Percentiles rank a stretch among this genome's conserved stretches.
Conservation (phyloP, 768 basidiomycete genomes). For the Clathrus columnatus region DNA sequence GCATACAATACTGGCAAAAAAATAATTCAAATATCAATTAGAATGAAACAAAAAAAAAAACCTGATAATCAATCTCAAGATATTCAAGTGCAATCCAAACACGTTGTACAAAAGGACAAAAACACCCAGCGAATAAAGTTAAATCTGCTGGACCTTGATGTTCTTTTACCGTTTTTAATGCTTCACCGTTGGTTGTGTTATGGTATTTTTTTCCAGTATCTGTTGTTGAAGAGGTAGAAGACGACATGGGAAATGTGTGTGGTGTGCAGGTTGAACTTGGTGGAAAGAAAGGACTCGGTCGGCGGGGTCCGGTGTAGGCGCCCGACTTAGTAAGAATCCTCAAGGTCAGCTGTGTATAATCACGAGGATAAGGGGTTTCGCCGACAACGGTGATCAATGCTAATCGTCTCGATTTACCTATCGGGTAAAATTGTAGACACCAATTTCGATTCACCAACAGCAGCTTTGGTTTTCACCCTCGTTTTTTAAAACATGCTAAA, state of each 20-base stretch:
- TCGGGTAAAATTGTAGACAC: no score
- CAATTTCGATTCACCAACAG: no score
- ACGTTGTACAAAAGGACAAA: slow-evolving; percentile 78
- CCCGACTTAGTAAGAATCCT: no score
- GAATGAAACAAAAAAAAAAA: slow-evolving; percentile 19
- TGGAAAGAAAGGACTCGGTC: no score
- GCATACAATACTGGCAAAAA: slow-evolving; percentile 5
- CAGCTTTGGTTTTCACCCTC: slow-evolving; percentile 28
- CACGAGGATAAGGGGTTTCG: no score
- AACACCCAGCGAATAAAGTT: slow-evolving; percentile 63
- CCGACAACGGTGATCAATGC: no score
- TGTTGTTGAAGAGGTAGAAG: no score
- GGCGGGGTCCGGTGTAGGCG: no score
- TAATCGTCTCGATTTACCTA: no score
- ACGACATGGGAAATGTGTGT: neutral
- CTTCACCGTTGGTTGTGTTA: slow-evolving; percentile 36
- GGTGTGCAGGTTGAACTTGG: neutral
- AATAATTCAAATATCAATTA: neutral
- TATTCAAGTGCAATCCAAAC: slow-evolving; percentile 71
- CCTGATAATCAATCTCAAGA: slow-evolving; percentile 63
- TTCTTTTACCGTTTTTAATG: slow-evolving; percentile 45
- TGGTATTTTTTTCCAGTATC: slow-evolving; percentile 36
- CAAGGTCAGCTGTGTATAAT: no score
- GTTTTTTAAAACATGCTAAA: slow-evolving; percentile 53
- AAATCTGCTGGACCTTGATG: slow-evolving; percentile 44